These are phyloP conservation scores for Ustilago shanxiensis DNA, from an alignment of 1,284 basidiomycete species.

Conservation along the genomic window DNA sequence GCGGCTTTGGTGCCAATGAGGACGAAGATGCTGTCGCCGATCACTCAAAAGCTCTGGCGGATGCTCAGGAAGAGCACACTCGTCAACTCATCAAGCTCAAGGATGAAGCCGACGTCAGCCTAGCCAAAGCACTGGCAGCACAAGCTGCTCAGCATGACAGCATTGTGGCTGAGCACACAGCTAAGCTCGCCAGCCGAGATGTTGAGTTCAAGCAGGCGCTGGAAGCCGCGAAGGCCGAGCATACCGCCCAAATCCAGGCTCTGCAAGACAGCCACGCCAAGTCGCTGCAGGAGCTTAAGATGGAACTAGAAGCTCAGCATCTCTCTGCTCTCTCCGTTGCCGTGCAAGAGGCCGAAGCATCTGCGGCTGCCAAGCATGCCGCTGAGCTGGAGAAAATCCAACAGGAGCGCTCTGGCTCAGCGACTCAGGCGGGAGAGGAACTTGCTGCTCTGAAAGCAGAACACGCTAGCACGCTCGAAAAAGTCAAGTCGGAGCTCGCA, in stretches of 20 bases:
- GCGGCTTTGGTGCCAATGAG: conserved; percentile 12
- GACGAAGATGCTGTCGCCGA: conserved; percentile 12
- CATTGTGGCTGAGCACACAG: conserved; percentile 25
- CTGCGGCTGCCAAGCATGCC: conserved; percentile 16
- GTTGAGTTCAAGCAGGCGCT: conserved; percentile 15
- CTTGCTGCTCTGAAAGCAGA: conserved; percentile 18
- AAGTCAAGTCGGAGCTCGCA: conserved; percentile 28
- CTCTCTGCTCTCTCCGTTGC: conserved; percentile 32
- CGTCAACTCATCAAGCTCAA: conserved; percentile 28
- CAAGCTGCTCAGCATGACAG: conserved; percentile 35
- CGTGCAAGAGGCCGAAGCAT: conserved; percentile 25
- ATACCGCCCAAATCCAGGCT: conserved; percentile 16
- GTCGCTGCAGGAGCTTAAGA: conserved; percentile 18
- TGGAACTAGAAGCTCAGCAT: conserved; percentile 52
- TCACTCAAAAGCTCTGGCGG: conserved; percentile 15
- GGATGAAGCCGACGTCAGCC: conserved; percentile 25
- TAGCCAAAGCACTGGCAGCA: conserved; percentile 33
- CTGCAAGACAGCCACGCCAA: conserved; percentile 25
- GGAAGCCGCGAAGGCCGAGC: conserved; percentile 10
- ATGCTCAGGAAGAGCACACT: conserved; percentile 32
- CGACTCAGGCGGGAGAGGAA: conserved; percentile 9
- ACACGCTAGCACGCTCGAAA: conserved; percentile 20
- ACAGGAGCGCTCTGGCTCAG: conserved; percentile 25
- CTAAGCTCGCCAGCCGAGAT: conserved; percentile 21
- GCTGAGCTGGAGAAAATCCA: conserved; percentile 26